These are phyloP conservation scores for Rhododendron mucronatum DNA, from an alignment of 148 eudicot genomes.

Conservation along the genomic window DNA sequence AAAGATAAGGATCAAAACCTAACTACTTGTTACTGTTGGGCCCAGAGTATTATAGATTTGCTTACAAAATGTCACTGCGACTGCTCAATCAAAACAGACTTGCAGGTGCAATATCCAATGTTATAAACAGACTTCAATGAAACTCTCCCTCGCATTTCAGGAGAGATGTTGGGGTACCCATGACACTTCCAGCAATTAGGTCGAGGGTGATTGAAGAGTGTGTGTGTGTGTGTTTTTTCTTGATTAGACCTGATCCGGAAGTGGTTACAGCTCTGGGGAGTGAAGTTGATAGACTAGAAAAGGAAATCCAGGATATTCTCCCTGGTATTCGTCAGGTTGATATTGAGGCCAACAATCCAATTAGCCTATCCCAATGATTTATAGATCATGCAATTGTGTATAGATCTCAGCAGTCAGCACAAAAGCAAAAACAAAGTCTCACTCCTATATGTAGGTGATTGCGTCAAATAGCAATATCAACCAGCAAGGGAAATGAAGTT, in stretches of 20 bases:
- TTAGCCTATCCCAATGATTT: slow-evolving; percentile 33
- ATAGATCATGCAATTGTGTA: not conserved
- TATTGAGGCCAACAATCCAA: slow-evolving; percentile 88
- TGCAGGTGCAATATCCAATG: not conserved
- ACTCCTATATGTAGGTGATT: not conserved
- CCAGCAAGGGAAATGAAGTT: not conserved
- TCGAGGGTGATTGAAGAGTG: no score
- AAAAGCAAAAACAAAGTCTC: not conserved
- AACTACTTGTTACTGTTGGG: no score
- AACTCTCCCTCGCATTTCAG: no score
- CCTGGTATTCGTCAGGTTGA: slow-evolving; percentile 91
- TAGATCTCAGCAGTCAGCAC: not conserved
- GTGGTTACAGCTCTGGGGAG: slow-evolving; percentile 93
- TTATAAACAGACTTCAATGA: no score
- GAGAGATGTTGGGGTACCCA: no score
- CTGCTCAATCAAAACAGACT: no score
- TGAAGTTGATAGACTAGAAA: slow-evolving; percentile 87
- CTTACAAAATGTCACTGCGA: no score
- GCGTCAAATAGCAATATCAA: not conserved
- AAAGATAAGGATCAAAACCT: no score
- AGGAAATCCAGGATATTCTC: slow-evolving; percentile 77
- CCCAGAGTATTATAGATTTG: no score
- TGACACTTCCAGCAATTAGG: no score
- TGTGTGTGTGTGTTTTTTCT: no score
- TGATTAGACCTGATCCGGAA: slow-evolving; percentile 15